Base-by-base conservation (phyloP, 306 rosid genomes). In the Cucurbita ficifolia region DNA sequence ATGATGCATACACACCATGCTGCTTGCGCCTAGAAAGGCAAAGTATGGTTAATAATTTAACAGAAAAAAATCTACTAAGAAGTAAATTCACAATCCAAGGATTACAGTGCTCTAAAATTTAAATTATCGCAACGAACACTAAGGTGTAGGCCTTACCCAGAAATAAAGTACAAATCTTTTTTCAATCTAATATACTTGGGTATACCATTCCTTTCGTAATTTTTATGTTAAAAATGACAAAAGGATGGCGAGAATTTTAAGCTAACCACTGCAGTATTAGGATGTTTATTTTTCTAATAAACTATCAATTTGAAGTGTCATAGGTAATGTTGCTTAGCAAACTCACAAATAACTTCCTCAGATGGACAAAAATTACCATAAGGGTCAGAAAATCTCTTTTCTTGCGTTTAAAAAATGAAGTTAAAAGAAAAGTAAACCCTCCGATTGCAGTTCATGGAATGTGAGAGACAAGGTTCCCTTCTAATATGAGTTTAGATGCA, bases 1-100 rank as follows among this genome's bases (percentile, higher is more conserved):
- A 88, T 0, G 97, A 87, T 62, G 89, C 82, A 81, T 91, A 87
- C 4, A 91, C 89, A 71, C 97, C 97, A 5, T 79, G 86, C 76
- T 91, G 97, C 78, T 84, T 84, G 80, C 92, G 86, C 84, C 97
- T 88, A 83, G 65, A 64, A 64, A 10, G 14, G 33, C 1, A 42
- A 39, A 18, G 35, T 64, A 0, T 38, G 69, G 69, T 36, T 33
- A 61, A 17, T 8, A 36, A 61, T 61, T 61, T 38, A 61, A 61
- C 19, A 61, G 69, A 36, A 38, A 36, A 36, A 61, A 6, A 16
- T 7, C 69, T 38, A 61, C 69, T 14, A 36, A 61, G 24, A 61
- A 16, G 45, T 17, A 61, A 18, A 40, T 40, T 18, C 18, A 19
- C 70, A 63, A 39, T 63, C 33, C 69, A 38, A n/a, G 70, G 29